These are phyloP conservation scores for Alternaria hordeiaustralica DNA, from an alignment of 2,329 filamentous ascomycete species.

Conservation along the genomic window DNA sequence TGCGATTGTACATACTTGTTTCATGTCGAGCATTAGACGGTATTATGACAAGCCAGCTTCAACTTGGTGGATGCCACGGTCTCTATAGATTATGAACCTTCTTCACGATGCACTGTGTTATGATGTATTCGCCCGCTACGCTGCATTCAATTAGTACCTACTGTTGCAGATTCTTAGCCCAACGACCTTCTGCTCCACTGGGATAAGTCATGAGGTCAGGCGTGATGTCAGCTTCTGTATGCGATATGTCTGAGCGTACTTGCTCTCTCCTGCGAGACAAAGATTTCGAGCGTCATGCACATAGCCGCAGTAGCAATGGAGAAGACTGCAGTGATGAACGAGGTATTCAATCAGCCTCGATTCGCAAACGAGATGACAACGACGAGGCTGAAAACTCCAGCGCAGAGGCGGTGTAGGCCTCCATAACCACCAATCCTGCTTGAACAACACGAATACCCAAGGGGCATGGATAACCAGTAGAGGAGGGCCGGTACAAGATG, in stretches of 20 bases:
- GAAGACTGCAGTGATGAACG: not conserved
- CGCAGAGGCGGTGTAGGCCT: conserved; percentile 7
- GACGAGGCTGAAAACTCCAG: conserved; percentile 5
- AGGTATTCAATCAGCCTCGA: not conserved
- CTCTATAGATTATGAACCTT: not conserved
- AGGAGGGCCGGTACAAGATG: not conserved
- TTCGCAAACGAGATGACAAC: not conserved
- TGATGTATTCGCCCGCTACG: not conserved
- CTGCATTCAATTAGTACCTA: not conserved
- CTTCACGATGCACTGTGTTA: not conserved
- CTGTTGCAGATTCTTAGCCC: not conserved
- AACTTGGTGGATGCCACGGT: not conserved
- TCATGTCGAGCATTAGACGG: not conserved
- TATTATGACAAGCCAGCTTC: not conserved
- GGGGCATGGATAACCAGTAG: not conserved
- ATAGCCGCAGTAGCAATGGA: not conserved
- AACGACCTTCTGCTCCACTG: not conserved
- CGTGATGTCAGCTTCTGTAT: too few species aligned
- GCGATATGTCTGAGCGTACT: too few species aligned
- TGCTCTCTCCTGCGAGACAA: too few species aligned
- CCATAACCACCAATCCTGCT: conserved; percentile 4
- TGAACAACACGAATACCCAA: conserved; percentile 2
- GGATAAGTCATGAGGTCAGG: too few species aligned
- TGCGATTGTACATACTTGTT: not conserved
- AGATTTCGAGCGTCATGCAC: too few species aligned